These are phyloP conservation scores for Citrus sp. DNA, from an alignment of 345 rosid species.

Conservation along the genomic window DNA sequence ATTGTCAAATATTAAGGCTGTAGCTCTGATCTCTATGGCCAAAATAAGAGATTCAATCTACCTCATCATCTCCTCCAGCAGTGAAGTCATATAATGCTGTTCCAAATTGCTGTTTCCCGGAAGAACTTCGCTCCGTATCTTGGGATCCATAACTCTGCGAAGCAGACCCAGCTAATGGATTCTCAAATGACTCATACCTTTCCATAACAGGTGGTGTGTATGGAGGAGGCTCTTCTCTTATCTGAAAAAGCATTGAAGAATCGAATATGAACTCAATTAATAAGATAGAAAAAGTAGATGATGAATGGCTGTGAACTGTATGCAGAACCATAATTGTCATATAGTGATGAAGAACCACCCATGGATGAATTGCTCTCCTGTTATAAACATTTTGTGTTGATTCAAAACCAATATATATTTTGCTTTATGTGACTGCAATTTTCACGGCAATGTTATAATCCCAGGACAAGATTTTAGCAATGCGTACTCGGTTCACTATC, in stretches of 20 bases:
- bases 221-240: constrained; percentile 91
- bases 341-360: constrained; percentile 40
- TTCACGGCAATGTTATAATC: background rate
- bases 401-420: background rate
- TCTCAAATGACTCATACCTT: constrained; percentile 68
- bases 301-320: constrained; percentile 31
- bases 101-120: constrained; percentile 66
- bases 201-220: constrained; percentile 62
- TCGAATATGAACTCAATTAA: constrained; percentile 6
- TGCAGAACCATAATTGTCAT: constrained; percentile 71
- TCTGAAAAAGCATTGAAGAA: constrained; percentile 35
- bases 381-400: constrained; percentile 11
- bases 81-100: constrained; percentile 92
- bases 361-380: constrained; percentile 47
- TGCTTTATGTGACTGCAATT: background rate
- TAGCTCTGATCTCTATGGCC: constrained; percentile 6
- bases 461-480: background rate
- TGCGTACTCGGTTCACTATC: background rate
- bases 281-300: background rate
- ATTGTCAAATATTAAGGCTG: background rate
- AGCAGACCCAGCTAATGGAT: constrained; percentile 59
- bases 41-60: constrained; percentile 21
- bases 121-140: constrained; percentile 57
- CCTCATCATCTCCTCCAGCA: constrained; percentile 99
- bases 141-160: constrained; percentile 64